Evolutionary conservation across 805 yeast genomes (phyloP).

Genomic region (Wickerhamomyces bisporus): DNA sequence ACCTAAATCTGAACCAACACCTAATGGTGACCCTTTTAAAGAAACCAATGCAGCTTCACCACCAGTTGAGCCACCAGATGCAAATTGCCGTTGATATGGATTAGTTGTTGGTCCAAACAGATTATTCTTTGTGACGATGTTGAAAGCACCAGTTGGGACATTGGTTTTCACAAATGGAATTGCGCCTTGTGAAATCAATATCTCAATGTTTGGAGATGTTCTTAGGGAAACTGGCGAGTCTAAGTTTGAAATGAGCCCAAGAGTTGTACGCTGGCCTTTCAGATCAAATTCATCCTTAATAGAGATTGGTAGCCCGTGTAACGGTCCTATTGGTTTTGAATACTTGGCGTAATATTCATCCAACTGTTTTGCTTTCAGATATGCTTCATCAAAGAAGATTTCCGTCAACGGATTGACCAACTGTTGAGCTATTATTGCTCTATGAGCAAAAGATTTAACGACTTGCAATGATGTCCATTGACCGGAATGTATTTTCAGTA

Average conservation of each 20-base stretch:
- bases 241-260: slow-evolving; percentile 39
- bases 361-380: slow-evolving; percentile 44
- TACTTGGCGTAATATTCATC: slow-evolving; percentile 41
- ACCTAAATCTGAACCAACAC: slow-evolving; percentile 50
- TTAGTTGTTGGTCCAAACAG: slow-evolving; percentile 41
- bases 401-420: slow-evolving; percentile 29
- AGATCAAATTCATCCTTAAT: slow-evolving; percentile 39
- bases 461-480: slow-evolving; percentile 36
- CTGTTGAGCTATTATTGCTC: slow-evolving; percentile 51
- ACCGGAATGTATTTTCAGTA: slow-evolving; percentile 22
- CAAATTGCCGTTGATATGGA: slow-evolving; percentile 35
- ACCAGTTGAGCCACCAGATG: slow-evolving; percentile 47
- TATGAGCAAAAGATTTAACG: slow-evolving; percentile 46
- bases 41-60: slow-evolving; percentile 48
- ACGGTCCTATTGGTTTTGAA: slow-evolving; percentile 51
- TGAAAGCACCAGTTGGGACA: slow-evolving; percentile 43
- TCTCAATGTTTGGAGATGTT: slow-evolving; percentile 33
- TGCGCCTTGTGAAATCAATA: slow-evolving; percentile 41
- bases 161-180: slow-evolving; percentile 47
- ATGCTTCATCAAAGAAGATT: slow-evolving; percentile 46
- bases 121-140: slow-evolving; percentile 37
- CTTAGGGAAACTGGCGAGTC: slow-evolving; percentile 27
- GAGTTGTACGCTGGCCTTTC: slow-evolving; percentile 39
- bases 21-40: slow-evolving; percentile 32
- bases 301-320: slow-evolving; percentile 63